phyloP scores from a whole-genome alignment of 2,329 filamentous ascomycete genomes.

The Hypomyces rosellus region DNA sequence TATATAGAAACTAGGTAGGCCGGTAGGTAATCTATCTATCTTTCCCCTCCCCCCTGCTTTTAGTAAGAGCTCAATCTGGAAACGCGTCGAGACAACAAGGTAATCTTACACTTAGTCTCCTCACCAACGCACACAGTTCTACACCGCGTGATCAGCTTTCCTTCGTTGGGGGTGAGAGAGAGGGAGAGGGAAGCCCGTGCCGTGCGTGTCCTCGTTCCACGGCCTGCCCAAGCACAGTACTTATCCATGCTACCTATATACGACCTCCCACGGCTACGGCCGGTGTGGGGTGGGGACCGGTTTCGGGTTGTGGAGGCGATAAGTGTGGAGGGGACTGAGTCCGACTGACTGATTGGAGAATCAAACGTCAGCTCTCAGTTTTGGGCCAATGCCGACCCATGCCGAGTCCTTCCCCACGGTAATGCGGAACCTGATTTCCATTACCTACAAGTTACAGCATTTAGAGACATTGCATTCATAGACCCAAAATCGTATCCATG shows the following conservation, averaged over 20 bases:
- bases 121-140: too few relatives aligned
- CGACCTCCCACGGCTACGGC: not conserved
- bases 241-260: not conserved
- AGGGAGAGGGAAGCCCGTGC: too few relatives aligned
- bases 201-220: not conserved
- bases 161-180: too few relatives aligned
- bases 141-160: too few relatives aligned
- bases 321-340: not conserved
- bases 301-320: not conserved
- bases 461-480: too few relatives aligned
- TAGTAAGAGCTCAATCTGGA: not conserved
- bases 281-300: conserved; percentile 7
- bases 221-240: not conserved
- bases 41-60: too few relatives aligned
- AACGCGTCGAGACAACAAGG: too few relatives aligned
- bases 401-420: conserved; percentile 1
- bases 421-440: too few relatives aligned
- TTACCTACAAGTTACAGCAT: too few relatives aligned
- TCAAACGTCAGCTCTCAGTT: not conserved
- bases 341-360: conserved; percentile 16
- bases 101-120: too few relatives aligned
- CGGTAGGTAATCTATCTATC: not conserved
- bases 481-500: too few relatives aligned
- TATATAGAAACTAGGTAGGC: conserved; percentile 6
- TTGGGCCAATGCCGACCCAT: conserved; percentile 13